These are phyloP conservation scores for Paxillus ammoniavirescens DNA, from an alignment of 768 basidiomycete species.

Conservation along the genomic window DNA sequence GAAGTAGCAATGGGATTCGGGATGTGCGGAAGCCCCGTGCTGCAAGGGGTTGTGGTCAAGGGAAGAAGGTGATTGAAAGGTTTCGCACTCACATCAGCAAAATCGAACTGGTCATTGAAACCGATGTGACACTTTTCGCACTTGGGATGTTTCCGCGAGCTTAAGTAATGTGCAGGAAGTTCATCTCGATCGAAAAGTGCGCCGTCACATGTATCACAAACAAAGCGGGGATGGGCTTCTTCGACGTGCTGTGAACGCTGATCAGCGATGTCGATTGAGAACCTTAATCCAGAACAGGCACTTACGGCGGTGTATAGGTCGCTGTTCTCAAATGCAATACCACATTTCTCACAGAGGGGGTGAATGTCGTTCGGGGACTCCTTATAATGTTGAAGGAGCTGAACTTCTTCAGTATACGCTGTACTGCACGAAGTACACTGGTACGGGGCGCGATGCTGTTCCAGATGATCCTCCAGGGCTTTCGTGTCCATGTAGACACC, in stretches of 20 bases:
- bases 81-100: conserved; percentile 22
- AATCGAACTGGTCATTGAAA: conserved; percentile 27
- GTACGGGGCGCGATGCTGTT: conserved; percentile 28
- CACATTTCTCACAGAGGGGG: conserved; percentile 35
- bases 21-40: conserved; percentile 32
- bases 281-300: background rate
- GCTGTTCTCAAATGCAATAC: conserved; percentile 34
- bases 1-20: conserved; percentile 31
- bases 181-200: conserved; percentile 21
- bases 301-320: conserved; percentile 30
- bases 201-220: conserved; percentile 31
- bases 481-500: conserved; percentile 26
- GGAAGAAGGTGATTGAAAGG: background rate
- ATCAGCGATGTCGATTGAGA: conserved; percentile 2
- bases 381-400: conserved; percentile 39
- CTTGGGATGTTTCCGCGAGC: conserved; percentile 27
- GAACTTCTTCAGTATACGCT: conserved; percentile 32
- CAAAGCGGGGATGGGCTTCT: conserved; percentile 35
- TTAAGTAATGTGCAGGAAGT: conserved; percentile 24
- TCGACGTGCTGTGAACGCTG: conserved; percentile 36
- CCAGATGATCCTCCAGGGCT: conserved; percentile 28
- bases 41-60: conserved; percentile 15
- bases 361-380: conserved; percentile 35
- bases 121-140: conserved; percentile 27
- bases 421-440: conserved; percentile 22